A percentile compares a stretch with the other conserved stretches of the same genome.
phyloP scores from a whole-genome alignment of 2,329 filamentous ascomycete genomes.

The Lasiodiplodia gonubiensis region DNA sequence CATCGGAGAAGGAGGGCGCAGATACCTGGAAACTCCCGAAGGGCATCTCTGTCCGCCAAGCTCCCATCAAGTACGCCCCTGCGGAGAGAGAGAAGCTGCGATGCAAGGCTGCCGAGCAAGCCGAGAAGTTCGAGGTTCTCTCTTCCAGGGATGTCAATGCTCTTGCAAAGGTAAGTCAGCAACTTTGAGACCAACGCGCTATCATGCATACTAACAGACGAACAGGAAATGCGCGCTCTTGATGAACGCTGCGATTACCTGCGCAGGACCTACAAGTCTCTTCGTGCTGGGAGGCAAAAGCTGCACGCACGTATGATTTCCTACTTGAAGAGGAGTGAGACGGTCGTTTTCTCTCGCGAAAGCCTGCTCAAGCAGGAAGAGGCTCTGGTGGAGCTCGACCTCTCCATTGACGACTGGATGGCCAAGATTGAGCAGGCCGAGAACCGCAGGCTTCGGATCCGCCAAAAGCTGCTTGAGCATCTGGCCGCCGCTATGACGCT shows the following conservation, averaged over 20 bases:
- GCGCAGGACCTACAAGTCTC: slow-evolving; percentile 74
- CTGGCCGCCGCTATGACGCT: slow-evolving; percentile 67
- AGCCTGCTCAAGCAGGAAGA: slow-evolving; percentile 81
- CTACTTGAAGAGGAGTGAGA: slow-evolving; percentile 73
- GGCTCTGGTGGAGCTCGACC: slow-evolving; percentile 75
- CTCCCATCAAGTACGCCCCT: slow-evolving; percentile 41
- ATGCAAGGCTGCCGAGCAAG: slow-evolving; percentile 47
- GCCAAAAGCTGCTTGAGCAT: slow-evolving; percentile 82
- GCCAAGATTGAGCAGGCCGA: slow-evolving; percentile 80
- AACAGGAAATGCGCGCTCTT: slow-evolving; percentile 71
- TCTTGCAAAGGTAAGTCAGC: slow-evolving; percentile 58
- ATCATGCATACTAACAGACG: slow-evolving; percentile 37
- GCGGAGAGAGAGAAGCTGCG: slow-evolving; percentile 45
- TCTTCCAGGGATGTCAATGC: slow-evolving; percentile 48
- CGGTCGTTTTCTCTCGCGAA: slow-evolving; percentile 74
- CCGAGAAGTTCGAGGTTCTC: slow-evolving; percentile 49
- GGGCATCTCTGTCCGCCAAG: slow-evolving; percentile 46
- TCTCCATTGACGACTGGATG: slow-evolving; percentile 81
- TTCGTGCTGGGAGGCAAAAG: slow-evolving; percentile 76
- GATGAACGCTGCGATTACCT: slow-evolving; percentile 81
- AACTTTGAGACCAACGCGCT: slow-evolving; percentile 46
- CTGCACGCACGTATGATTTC: slow-evolving; percentile 78
- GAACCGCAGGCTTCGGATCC: slow-evolving; percentile 74
- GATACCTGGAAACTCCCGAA: slow-evolving; percentile 46
- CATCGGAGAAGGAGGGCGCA: slow-evolving; percentile 41